Conservation (phyloP, 371 early-diverging fungal genomes). For the Chytridiales sp. region DNA sequence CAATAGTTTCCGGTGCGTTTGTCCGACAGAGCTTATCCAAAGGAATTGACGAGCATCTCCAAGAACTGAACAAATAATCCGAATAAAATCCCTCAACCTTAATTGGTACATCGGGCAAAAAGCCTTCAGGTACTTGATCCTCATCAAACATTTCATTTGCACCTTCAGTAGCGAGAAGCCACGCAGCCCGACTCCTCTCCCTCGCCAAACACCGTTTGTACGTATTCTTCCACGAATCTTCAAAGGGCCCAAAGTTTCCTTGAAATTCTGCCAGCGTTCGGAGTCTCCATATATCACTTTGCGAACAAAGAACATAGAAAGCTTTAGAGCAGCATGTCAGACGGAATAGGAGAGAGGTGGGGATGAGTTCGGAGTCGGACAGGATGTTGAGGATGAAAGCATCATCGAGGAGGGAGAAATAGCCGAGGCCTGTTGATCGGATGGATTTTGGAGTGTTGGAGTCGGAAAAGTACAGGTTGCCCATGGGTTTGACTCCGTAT, state of each 20-base stretch:
- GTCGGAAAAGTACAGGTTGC: conserved; percentile 55
- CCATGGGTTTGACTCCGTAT: conserved; percentile 60
- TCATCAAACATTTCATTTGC: too few relatives aligned
- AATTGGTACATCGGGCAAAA: conserved; percentile 26
- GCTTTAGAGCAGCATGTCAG: conserved; percentile 46
- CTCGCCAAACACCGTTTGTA: conserved; percentile 26
- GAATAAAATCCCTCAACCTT: conserved; percentile 50
- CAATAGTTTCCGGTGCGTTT: conserved; percentile 53
- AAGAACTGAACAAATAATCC: conserved; percentile 59
- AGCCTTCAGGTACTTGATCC: too few relatives aligned
- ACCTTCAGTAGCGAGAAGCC: too few relatives aligned
- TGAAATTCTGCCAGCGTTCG: conserved; percentile 48
- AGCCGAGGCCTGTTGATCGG: conserved; percentile 46
- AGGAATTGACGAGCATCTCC: conserved; percentile 50
- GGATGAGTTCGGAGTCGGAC: conserved; percentile 7
- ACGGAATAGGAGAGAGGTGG: conserved; percentile 28
- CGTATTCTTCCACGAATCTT: conserved; percentile 52
- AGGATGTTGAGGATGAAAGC: conserved; percentile 43
- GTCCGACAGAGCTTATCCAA: conserved; percentile 47
- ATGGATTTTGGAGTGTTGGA: conserved; percentile 27
- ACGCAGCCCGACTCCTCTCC: not conserved
- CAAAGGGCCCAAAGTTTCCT: conserved; percentile 46
- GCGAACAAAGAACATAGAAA: conserved; percentile 48
- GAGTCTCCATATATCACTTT: conserved; percentile 60
- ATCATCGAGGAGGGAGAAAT: conserved; percentile 46